Percentiles rank a stretch among this genome's conserved stretches.
phyloP scores from a whole-genome alignment of 192 early-diverging fungal genomes.

The Rhizophlyctis rosea region DNA sequence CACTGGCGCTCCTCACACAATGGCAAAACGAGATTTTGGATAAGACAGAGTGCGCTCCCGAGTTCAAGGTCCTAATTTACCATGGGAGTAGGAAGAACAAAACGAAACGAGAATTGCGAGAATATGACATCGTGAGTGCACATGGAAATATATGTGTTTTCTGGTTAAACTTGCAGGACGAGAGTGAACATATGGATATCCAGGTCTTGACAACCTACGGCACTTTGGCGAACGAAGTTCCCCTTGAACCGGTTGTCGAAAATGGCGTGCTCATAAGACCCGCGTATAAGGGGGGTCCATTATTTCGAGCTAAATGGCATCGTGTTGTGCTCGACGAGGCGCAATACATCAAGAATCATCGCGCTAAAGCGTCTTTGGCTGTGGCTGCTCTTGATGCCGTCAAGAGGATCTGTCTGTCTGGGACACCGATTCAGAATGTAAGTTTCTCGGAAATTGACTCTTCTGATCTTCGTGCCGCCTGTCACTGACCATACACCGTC shows the following conservation, averaged over 20 bases:
- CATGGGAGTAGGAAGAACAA: constrained; percentile 47
- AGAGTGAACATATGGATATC: neutral
- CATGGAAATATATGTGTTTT: no score
- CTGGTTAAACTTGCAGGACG: constrained; percentile 1
- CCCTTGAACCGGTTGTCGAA: constrained; percentile 2
- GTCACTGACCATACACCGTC: neutral
- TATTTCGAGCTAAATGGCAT: constrained; percentile 19
- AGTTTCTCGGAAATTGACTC: neutral
- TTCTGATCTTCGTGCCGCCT: neutral
- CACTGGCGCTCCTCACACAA: constrained; percentile 53
- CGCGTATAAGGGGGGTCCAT: neutral
- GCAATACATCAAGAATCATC: constrained; percentile 41
- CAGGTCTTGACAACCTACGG: constrained; percentile 7
- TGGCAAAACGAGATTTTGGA: constrained; percentile 63
- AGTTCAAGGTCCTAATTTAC: constrained; percentile 60
- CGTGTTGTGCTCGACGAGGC: constrained; percentile 43
- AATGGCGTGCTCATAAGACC: neutral
- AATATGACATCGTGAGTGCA: neutral
- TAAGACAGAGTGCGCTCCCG: constrained; percentile 46
- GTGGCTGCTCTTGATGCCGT: neutral
- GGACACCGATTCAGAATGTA: neutral
- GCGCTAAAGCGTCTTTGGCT: neutral
- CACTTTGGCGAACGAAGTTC: constrained; percentile 22
- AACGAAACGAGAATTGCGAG: neutral
- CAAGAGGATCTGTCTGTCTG: neutral